phyloP scores from a whole-genome alignment of 2,329 filamentous ascomycete species.

The Fusarium pilosicola region DNA sequence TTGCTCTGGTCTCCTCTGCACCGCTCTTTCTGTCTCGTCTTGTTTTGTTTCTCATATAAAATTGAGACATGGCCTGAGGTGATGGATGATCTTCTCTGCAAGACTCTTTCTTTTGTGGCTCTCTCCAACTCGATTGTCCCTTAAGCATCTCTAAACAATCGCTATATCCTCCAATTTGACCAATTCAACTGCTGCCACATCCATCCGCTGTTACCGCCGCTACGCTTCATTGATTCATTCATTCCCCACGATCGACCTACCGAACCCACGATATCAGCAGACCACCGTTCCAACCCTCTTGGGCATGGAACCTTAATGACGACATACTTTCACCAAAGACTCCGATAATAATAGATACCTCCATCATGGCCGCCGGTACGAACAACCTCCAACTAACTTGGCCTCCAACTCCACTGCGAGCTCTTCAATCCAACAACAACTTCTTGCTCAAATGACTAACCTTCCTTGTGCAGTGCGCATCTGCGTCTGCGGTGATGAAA shows the following conservation, averaged over 20 bases:
- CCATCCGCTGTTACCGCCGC: background rate
- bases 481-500: constrained; percentile 96
- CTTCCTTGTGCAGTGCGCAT: constrained; percentile 73
- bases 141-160: background rate
- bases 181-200: background rate
- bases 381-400: constrained; percentile 8
- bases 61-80: constrained; percentile 15
- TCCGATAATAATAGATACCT: constrained; percentile 25
- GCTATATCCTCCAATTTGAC: background rate
- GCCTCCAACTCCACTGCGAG: background rate
- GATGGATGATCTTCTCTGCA: constrained; percentile 4
- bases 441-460: constrained; percentile 21
- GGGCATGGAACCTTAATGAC: constrained; percentile 35
- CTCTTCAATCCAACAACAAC: background rate
- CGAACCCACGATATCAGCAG: constrained; percentile 20
- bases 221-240: constrained; percentile 6
- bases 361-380: constrained; percentile 44
- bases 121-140: constrained; percentile 7
- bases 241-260: constrained; percentile 13
- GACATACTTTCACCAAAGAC: constrained; percentile 30
- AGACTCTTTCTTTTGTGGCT: constrained; percentile 3
- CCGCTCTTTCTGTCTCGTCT: background rate
- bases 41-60: background rate
- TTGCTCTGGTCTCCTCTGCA: background rate
- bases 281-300: constrained; percentile 9